Base-by-base conservation (phyloP, 257 asterid genomes). In the Gentiana dahurica region DNA sequence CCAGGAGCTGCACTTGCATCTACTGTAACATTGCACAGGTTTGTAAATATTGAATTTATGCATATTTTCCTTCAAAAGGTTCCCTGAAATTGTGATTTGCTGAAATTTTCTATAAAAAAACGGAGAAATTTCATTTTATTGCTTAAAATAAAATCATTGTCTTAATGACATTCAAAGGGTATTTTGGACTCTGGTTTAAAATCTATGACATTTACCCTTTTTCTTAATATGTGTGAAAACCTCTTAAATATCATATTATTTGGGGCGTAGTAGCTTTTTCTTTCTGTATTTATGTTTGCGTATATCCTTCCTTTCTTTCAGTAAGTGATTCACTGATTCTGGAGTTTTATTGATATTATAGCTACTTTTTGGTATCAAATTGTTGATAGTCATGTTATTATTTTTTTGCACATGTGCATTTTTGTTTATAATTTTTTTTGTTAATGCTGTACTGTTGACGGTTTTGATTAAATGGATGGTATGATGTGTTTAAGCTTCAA, bases 11-110 rank as follows among this genome's bases (percentile, higher is more conserved):
- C 80, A 85, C 84, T 53, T 92, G 99, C 76, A n/a, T 79, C 48
- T 64, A 80, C 79, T 92, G 99, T 86, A 71, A 82, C 60, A 71
- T 76, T 62, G 54, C 85, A 72, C 99, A 88, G 99, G 99, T 92
- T 78, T 8, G 39, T 13, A 13, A 13, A 62, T 39, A 49, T 57
- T 38, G 24, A 7, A 32, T 12, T 54, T 47, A 53, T 7, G 54
- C 34, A 50, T 24, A 13, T 50, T 50, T 50, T 50, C 34, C 34
- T 50, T 50, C 9, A 9, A 1, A 50, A 6, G n/a, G 34, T 41
- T 1, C 8, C 32, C 34, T 3, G 1, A 5, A 1, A 11, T 41
- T 56, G 49, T 5, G 43, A 34, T 48, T 56, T 5, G 39, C 4
- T 8, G 49, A 12, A 24, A 34, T 48, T 56, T 5, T 56, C 4